phyloP scores from a whole-genome alignment of 352 stramenopile genomes.

The Globisporangium radiosum region DNA sequence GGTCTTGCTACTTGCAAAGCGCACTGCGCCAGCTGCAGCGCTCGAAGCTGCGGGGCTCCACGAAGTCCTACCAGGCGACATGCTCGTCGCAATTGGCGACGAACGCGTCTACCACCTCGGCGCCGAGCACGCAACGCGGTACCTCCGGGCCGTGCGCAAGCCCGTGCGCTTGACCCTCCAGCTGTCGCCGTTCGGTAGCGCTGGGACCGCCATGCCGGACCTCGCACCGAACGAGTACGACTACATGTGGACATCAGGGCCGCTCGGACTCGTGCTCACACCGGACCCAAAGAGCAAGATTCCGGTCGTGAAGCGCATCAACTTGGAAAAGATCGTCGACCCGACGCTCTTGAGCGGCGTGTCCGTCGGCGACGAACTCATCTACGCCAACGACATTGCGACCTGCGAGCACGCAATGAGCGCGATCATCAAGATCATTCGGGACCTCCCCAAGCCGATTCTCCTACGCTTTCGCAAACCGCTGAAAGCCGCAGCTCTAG shows the following conservation, averaged over 20 bases:
- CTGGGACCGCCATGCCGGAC: conserved; percentile 39
- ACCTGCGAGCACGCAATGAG: conserved; percentile 68
- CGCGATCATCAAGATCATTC: conserved; percentile 67
- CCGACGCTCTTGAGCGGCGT: conserved; percentile 41
- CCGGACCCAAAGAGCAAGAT: conserved; percentile 59
- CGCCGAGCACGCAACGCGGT: conserved; percentile 49
- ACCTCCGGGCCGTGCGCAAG: conserved; percentile 59
- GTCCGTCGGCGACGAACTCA: conserved; percentile 52
- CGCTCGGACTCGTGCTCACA: conserved; percentile 67
- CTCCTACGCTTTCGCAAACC: conserved; percentile 67
- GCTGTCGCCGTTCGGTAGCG: conserved; percentile 46
- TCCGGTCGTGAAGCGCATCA: conserved; percentile 74
- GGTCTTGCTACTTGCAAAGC: conserved; percentile 50
- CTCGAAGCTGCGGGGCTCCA: conserved; percentile 40
- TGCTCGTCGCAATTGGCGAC: conserved; percentile 69
- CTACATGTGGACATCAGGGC: conserved; percentile 66
- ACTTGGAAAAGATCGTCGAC: conserved; percentile 42
- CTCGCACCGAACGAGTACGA: conserved; percentile 75
- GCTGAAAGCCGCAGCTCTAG: conserved; percentile 28
- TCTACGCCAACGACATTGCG: conserved; percentile 75
- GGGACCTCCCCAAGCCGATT: conserved; percentile 74
- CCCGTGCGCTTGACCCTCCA: conserved; percentile 66
- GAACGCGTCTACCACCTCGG: conserved; percentile 76
- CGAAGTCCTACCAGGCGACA: conserved; percentile 67
- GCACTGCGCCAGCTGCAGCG: conserved; percentile 27